Percentiles rank a stretch among this genome's conserved stretches.
Evolutionary conservation across 345 rosid genomes (phyloP).

Genomic region (Rhodomyrtus tomentosa): DNA sequence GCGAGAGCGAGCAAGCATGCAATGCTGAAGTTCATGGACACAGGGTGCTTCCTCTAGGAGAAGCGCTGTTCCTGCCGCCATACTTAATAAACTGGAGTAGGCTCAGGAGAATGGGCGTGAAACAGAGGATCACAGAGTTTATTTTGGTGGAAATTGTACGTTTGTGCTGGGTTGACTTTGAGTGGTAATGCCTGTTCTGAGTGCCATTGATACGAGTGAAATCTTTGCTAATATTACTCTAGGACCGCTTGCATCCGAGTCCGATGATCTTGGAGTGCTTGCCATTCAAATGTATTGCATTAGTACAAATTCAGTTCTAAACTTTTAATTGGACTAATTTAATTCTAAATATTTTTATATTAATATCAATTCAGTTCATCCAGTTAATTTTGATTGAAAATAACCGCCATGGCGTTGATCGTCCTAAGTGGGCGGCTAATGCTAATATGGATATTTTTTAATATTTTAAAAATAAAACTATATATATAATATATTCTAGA

Average conservation of each 20-base stretch:
- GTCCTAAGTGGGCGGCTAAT: no score
- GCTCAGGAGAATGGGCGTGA: not conserved
- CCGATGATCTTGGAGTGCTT: not conserved
- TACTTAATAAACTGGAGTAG: accelerated
- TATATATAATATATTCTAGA: no score
- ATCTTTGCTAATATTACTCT: accelerated
- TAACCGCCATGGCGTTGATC: no score
- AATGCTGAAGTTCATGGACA: not conserved
- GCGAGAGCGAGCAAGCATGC: not conserved
- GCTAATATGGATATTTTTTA: no score
- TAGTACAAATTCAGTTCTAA: no score
- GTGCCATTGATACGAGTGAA: accelerated
- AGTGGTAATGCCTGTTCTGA: not conserved
- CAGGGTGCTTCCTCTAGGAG: not conserved
- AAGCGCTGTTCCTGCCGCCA: not conserved
- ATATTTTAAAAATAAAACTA: no score
- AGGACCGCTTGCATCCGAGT: not conserved
- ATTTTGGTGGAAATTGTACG: not conserved
- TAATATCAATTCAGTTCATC: no score
- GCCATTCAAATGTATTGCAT: no score
- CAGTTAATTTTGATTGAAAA: no score
- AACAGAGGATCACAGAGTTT: not conserved
- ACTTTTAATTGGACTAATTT: no score
- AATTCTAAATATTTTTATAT: no score
- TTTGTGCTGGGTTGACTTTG: not conserved